Base-by-base conservation (phyloP, 768 basidiomycete species). In the Filobasidium floriforme region DNA sequence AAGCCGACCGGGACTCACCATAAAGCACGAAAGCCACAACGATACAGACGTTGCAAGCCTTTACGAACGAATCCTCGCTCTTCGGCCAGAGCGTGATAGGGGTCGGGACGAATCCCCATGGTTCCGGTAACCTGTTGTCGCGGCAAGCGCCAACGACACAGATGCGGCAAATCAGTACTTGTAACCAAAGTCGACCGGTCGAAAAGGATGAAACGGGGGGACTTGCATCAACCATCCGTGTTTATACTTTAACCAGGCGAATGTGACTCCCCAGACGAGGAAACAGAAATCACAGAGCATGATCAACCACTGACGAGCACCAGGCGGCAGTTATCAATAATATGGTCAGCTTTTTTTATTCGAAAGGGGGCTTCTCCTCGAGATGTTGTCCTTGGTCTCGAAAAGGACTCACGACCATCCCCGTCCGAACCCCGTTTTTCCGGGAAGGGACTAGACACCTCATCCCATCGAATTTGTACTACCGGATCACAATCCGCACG, bases 331-430 rank as follows among this genome's bases (percentile, higher is more conserved):
- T n/a, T n/a, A n/a, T 22, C 18, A 15, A 49, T 49, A 3, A 49
- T 49, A 3, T 12, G 32, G 9, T 37, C 32, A 37, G 32, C 4
- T 49, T 49, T 22, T n/a, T n/a, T n/a, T n/a, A n/a, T n/a, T n/a
- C n/a, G n/a, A n/a, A n/a, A n/a, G n/a, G n/a, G n/a, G n/a, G n/a
- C n/a, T n/a, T n/a, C n/a, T n/a, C n/a, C n/a, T n/a, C n/a, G n/a
- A n/a, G n/a, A n/a, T n/a, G n/a, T n/a, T n/a, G n/a, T n/a, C n/a
- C n/a, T n/a, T n/a, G n/a, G n/a, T n/a, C n/a, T n/a, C 12, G 18
- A 12, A 14, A 49, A 49, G 46, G 24, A 32, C 54, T 57, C n/a
- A 57, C 54, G 54, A 57, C 29, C 54, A 57, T 57, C 24, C 54
- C 54, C 54, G 54, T 57, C 29, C 54, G 15, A 15, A 57, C 54